These are phyloP conservation scores for Triticum monococcum DNA, from an alignment of 176 grass and related monocot species.

Conservation along the genomic window DNA sequence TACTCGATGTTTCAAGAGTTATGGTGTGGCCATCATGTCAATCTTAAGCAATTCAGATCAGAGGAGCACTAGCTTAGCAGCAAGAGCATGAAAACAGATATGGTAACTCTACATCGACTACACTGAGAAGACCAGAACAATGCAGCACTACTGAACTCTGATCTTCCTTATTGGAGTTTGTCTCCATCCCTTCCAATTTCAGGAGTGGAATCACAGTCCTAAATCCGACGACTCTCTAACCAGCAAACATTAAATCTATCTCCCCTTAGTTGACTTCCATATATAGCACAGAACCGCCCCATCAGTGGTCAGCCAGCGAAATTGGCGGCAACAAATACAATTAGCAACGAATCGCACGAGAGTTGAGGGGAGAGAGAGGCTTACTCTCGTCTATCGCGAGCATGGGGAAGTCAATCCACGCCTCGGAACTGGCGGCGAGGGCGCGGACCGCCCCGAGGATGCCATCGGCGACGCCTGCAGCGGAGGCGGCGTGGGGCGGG, in stretches of 20 bases:
- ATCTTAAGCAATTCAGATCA: not conserved
- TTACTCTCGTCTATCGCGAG: conserved; percentile 58
- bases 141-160: not conserved
- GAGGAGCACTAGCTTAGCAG: not conserved
- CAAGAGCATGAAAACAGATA: not conserved
- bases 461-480: conserved; percentile 31
- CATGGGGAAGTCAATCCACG: conserved; percentile 76
- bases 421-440: conserved; percentile 54
- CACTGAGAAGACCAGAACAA: not conserved
- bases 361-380: no score
- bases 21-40: not conserved
- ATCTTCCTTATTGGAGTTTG: not conserved
- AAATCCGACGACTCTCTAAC: not conserved
- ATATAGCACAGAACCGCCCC: not conserved
- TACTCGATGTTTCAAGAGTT: not conserved
- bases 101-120: not conserved
- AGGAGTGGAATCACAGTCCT: not conserved
- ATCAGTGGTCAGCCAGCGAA: not conserved
- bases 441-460: conserved; percentile 41
- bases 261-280: not conserved
- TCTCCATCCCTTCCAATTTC: not conserved
- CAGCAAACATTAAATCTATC: not conserved
- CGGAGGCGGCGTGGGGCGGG: conserved; percentile 14
- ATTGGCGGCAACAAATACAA: not conserved
- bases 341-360: not conserved